Percentiles rank a stretch among this genome's conserved stretches.
Evolutionary conservation across 148 eudicot species (phyloP).

Genomic region (Silene latifolia): DNA sequence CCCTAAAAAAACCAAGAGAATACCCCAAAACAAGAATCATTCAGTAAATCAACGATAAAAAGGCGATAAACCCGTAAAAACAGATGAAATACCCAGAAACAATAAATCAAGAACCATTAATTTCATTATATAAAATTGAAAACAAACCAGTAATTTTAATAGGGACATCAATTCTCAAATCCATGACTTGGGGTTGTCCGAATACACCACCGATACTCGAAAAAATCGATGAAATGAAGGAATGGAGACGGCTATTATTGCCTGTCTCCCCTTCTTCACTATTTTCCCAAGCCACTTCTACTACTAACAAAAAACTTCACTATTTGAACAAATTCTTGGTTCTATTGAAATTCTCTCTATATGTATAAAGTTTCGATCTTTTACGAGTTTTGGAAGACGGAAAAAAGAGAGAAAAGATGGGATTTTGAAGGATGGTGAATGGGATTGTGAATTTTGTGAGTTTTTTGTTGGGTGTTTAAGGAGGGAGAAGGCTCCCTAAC

Average conservation of each 20-base stretch:
- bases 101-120: background rate
- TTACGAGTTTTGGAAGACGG: background rate
- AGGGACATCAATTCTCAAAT: constrained; percentile 29
- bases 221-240: constrained; percentile 45
- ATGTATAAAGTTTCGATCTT: background rate
- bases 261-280: constrained; percentile 41
- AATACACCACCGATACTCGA: constrained; percentile 58
- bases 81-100: no score
- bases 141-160: constrained; percentile 26
- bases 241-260: constrained; percentile 54
- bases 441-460: background rate
- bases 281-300: constrained; percentile 48
- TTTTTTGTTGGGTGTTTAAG: constrained; percentile 10
- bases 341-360: background rate
- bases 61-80: background rate
- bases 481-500: constrained; percentile 18
- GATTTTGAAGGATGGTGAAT: background rate
- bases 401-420: background rate
- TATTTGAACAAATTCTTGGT: background rate
- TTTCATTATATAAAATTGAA: background rate
- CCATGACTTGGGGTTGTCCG: constrained; percentile 37
- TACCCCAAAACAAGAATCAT: no score
- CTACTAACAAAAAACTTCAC: background rate
- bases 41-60: background rate
- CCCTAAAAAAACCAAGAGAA: no score